Evolutionary conservation across 768 basidiomycete genomes (phyloP), one percentile per base, ranked within the genome.

Genomic region (Trametes meyenii): DNA sequence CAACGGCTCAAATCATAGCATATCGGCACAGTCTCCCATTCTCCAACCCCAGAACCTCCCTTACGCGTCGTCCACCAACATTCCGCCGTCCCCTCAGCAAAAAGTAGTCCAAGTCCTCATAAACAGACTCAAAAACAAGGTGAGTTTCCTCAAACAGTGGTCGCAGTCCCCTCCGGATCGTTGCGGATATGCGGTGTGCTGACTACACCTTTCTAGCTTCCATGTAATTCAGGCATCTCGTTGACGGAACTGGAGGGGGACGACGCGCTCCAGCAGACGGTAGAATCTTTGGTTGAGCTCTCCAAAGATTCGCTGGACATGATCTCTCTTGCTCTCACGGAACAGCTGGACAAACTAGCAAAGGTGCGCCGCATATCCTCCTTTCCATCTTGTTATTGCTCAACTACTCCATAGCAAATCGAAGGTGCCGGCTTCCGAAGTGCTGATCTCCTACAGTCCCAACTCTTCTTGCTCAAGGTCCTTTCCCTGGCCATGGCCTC

Each of bases 401-500:
- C 17, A 42, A 23, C 40, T 42, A 14, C 33, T 43, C 19, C 36
- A 49, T 66, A 88, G 81, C 87, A 86, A 77, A 76, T 78, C 62
- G 83, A 85, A 67, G 63, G 74, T 14, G 75, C 79, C 24, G 85
- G 83, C 1, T 76, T 78, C 55, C 75, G 83, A 58, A 78, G 86
- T 2, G 78, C 91, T 17, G 89, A 93, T 58, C 83, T 88, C 44
- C 81, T 94, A 4, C 93, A 96, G 70, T 95, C 94, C 0, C 91
- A 95, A 71, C 79, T 96, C 1, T 92, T 92, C 67, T 75, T 96
- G 40, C 80, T 95, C 68, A 93, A 95, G 74, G 86, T 95, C 23
- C 74, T 96, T 13, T 82, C 88, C 0, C 79, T 89, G 45, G 85
- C 87, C 49, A 85, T 96, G 82, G 85, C 90, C 5, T 86, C 89